phyloP scores from a whole-genome alignment of 1,284 basidiomycete species.

The Pyrrhoderma lamaoense region DNA sequence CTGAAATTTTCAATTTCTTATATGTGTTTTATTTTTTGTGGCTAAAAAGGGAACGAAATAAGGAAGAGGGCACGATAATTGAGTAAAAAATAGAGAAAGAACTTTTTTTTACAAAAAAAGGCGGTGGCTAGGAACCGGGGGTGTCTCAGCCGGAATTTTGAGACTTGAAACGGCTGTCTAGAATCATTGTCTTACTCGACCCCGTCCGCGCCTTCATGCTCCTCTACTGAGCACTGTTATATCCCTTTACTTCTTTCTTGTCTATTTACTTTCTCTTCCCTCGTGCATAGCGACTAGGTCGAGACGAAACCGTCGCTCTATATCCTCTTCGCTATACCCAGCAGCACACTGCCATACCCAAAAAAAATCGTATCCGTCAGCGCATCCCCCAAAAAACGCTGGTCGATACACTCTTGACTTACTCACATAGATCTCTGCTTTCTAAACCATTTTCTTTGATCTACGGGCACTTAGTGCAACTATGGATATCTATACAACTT shows the following conservation, averaged over 20 bases:
- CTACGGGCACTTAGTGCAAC: constrained; percentile 19
- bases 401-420: background rate
- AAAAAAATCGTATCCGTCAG: too few species aligned
- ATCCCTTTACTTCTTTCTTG: constrained; percentile 22
- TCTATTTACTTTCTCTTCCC: constrained; percentile 22
- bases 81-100: too few species aligned
- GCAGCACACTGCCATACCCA: background rate
- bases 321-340: constrained; percentile 19
- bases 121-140: too few species aligned
- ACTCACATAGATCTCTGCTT: background rate
- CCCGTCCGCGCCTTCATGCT: background rate
- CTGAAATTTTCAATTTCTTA: background rate
- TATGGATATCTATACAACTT: constrained; percentile 92
- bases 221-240: constrained; percentile 13
- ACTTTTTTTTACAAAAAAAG: background rate
- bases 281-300: constrained; percentile 10
- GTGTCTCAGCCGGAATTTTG: too few species aligned
- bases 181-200: background rate
- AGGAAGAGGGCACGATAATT: too few species aligned
- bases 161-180: too few species aligned
- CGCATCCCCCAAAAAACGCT: too few species aligned
- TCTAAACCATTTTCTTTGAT: constrained; percentile 7
- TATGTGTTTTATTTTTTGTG: too few species aligned
- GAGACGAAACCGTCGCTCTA: constrained; percentile 11
- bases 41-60: too few species aligned